Conservation (phyloP, 495 filamentous ascomycete genomes). For the Podospora pseudocomata region DNA sequence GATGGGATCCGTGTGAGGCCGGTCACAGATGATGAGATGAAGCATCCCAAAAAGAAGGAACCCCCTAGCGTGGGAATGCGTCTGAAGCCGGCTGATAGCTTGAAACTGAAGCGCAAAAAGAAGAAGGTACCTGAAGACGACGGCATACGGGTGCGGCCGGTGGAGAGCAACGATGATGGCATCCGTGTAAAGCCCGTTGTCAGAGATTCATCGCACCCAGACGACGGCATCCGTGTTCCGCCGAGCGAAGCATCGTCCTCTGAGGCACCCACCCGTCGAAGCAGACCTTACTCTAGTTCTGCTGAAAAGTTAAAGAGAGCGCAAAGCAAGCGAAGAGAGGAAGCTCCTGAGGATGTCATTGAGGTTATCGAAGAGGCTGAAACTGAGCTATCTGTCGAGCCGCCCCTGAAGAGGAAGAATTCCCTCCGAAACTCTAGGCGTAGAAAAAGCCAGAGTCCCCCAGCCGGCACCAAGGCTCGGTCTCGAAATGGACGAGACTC, state of each 20-base stretch:
- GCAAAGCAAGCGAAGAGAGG: slow-evolving; percentile 27
- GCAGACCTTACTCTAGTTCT: slow-evolving; percentile 32
- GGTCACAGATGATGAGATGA: background rate
- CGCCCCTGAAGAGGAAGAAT: slow-evolving; percentile 27
- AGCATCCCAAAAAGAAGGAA: background rate
- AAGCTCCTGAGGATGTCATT: slow-evolving; percentile 50
- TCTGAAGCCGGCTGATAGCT: slow-evolving; percentile 4
- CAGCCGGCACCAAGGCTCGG: slow-evolving; percentile 12
- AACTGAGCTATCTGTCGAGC: slow-evolving; percentile 22
- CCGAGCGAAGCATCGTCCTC: slow-evolving; percentile 30
- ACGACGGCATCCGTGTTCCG: slow-evolving; percentile 24
- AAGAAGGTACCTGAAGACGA: slow-evolving; percentile 21
- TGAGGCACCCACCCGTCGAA: slow-evolving; percentile 17
- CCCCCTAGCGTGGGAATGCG: background rate
- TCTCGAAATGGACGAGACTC: background rate
- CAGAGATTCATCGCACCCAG: background rate
- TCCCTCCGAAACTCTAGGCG: slow-evolving; percentile 13
- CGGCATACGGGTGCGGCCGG: slow-evolving; percentile 29
- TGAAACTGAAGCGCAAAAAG: slow-evolving; percentile 2
- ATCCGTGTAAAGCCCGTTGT: slow-evolving; percentile 39
- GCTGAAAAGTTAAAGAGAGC: slow-evolving; percentile 17
- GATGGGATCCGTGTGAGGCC: background rate
- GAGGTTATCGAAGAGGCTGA: slow-evolving; percentile 37
- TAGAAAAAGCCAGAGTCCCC: slow-evolving; percentile 21
- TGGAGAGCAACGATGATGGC: slow-evolving; percentile 21